These are phyloP conservation scores for Papiliotrema fonsecae DNA, from an alignment of 1,284 basidiomycete species.

Conservation along the genomic window DNA sequence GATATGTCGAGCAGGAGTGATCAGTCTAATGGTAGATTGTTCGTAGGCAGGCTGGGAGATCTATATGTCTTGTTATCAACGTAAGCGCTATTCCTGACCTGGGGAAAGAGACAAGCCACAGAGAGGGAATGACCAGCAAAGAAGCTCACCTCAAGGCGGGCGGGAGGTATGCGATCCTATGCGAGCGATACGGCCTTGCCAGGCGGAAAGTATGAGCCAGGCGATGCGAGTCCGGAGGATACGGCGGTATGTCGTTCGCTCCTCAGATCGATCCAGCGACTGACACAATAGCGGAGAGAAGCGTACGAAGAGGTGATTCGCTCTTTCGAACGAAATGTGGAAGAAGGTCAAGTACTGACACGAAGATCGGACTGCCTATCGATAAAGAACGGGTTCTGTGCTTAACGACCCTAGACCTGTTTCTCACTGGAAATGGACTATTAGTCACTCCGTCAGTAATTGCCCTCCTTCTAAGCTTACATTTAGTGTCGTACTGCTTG, in stretches of 20 bases:
- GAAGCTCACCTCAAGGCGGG: constrained; percentile 54
- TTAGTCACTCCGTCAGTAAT: constrained; percentile 70
- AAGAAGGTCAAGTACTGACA: too few species aligned
- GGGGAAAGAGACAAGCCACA: too few species aligned
- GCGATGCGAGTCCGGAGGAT: constrained; percentile 64
- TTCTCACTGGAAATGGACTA: constrained; percentile 63
- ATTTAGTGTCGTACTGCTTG: constrained; percentile 71
- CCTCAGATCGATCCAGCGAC: not conserved
- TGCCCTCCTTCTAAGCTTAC: not conserved
- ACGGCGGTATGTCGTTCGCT: constrained; percentile 59
- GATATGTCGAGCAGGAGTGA: too few species aligned
- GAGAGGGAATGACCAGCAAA: too few species aligned
- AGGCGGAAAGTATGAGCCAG: constrained; percentile 69
- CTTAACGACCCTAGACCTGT: constrained; percentile 60
- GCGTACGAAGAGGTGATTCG: constrained; percentile 62
- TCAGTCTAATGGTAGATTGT: constrained; percentile 50
- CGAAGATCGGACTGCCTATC: constrained; percentile 73
- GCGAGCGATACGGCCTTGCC: constrained; percentile 79
- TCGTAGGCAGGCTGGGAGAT: constrained; percentile 72
- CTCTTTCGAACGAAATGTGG: too few species aligned
- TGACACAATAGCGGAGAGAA: constrained; percentile 56
- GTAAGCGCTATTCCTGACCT: constrained; percentile 12
- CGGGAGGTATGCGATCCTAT: constrained; percentile 64
- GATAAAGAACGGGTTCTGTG: constrained; percentile 67
- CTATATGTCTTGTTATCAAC: constrained; percentile 66